phyloP scores from a whole-genome alignment of 352 stramenopile species.

The Globisporangium mamillatum region DNA sequence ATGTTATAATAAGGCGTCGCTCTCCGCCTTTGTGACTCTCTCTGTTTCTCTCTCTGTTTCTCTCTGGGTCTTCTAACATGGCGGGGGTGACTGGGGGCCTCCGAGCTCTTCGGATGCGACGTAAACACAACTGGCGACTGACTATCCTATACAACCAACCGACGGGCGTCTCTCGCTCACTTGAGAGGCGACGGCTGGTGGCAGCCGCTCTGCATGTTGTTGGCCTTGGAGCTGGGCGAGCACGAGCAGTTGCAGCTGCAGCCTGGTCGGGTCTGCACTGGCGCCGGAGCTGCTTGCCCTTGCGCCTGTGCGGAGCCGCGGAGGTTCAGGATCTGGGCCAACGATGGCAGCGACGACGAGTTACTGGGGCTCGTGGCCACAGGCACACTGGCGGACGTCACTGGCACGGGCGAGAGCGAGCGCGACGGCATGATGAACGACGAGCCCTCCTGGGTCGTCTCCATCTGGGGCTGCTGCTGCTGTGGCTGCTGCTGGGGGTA shows the following conservation, averaged over 20 bases:
- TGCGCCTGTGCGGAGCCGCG: slow-evolving; percentile 22
- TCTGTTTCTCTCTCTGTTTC: not conserved
- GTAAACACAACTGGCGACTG: not conserved
- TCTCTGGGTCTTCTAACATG: not conserved
- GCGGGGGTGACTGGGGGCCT: not conserved
- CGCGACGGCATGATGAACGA: slow-evolving; percentile 14
- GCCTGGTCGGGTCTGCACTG: slow-evolving; percentile 9
- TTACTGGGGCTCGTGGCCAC: slow-evolving; percentile 31
- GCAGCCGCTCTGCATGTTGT: slow-evolving; percentile 5
- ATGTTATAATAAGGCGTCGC: slow-evolving; percentile 2
- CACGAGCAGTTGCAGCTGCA: slow-evolving; percentile 26
- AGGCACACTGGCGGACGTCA: slow-evolving; percentile 4
- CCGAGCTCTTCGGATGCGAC: slow-evolving; percentile 14
- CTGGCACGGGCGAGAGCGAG: slow-evolving; percentile 16
- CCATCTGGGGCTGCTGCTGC: slow-evolving; percentile 18
- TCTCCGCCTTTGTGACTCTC: not conserved
- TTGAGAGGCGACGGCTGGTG: slow-evolving; percentile 12
- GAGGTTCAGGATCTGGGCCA: slow-evolving; percentile 73
- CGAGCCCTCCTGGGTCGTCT: slow-evolving; percentile 18
- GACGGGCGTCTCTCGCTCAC: not conserved
- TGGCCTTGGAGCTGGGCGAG: slow-evolving; percentile 17
- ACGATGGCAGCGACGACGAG: slow-evolving; percentile 48
- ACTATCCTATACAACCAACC: slow-evolving; percentile 9
- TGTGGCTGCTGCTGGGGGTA: slow-evolving; percentile 12
- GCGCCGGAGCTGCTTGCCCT: not conserved